A percentile compares a stretch with the other conserved stretches of the same genome.
Conservation (phyloP, 495 filamentous ascomycete genomes). For the Penicillium samsonianum region DNA sequence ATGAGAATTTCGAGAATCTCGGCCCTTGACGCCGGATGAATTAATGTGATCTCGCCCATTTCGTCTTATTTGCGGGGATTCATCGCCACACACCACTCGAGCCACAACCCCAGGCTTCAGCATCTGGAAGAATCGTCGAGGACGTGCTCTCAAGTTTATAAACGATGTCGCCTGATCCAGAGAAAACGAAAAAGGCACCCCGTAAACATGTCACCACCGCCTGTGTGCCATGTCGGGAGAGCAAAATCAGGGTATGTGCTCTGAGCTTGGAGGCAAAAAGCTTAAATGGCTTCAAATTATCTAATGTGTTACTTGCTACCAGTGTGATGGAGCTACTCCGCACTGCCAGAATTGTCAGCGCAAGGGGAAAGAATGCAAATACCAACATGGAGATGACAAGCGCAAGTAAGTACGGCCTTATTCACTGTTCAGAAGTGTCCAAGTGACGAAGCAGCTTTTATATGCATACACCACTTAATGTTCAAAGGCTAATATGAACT, state of each 20-base stretch:
- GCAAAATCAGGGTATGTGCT: slow-evolving; percentile 48
- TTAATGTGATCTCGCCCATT: not conserved
- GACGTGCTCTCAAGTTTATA: not conserved
- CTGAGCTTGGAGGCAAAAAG: not conserved
- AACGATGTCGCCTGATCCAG: slow-evolving; percentile 35
- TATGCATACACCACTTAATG: not conserved
- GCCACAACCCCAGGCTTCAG: slow-evolving; percentile 9
- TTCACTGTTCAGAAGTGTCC: too few relatives aligned
- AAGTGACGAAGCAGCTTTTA: not conserved
- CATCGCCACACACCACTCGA: not conserved
- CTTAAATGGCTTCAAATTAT: not conserved
- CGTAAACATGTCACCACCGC: slow-evolving; percentile 52
- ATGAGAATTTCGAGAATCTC: slow-evolving; percentile 8
- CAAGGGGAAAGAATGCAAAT: slow-evolving; percentile 51
- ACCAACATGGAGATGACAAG: slow-evolving; percentile 52
- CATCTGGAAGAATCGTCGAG: not conserved
- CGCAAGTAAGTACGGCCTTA: slow-evolving; percentile 40
- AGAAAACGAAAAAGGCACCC: slow-evolving; percentile 40
- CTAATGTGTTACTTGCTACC: slow-evolving; percentile 8
- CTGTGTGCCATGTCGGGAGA: slow-evolving; percentile 52
- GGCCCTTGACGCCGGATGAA: slow-evolving; percentile 13
- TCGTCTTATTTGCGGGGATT: slow-evolving; percentile 6
- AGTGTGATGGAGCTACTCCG: slow-evolving; percentile 51
- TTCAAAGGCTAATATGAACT: slow-evolving; percentile 10
- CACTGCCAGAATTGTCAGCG: slow-evolving; percentile 50